Percentiles rank a stretch among this genome's conserved stretches.
These are phyloP conservation scores for Apiospora hydei DNA, from an alignment of 2,329 filamentous ascomycete species.

Conservation along the genomic window DNA sequence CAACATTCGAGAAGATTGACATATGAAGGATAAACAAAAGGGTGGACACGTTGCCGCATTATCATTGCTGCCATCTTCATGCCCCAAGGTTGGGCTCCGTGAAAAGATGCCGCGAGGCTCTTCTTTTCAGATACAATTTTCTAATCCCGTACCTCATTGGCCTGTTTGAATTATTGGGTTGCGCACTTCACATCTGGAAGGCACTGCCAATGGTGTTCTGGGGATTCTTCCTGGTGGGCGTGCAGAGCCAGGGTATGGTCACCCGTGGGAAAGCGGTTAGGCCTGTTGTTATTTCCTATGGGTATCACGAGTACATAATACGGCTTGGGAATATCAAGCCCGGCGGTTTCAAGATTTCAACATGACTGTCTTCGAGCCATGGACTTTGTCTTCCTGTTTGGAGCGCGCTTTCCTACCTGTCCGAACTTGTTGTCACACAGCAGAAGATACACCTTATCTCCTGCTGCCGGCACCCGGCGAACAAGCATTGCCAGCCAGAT, in stretches of 20 bases:
- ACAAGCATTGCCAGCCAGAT: neutral
- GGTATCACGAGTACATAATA: neutral
- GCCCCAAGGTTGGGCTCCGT: neutral
- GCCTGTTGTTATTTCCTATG: neutral
- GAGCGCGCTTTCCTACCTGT: neutral
- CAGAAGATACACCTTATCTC: slow-evolving; percentile 1
- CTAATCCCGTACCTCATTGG: neutral
- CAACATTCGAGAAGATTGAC: neutral
- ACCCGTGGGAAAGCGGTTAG: neutral
- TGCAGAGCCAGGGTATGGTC: neutral
- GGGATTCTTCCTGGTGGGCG: neutral
- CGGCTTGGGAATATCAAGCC: neutral
- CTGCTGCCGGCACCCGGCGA: neutral
- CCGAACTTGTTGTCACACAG: neutral
- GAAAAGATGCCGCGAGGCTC: neutral
- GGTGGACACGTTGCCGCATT: neutral
- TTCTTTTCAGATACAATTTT: neutral
- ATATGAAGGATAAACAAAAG: neutral
- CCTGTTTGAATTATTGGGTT: neutral
- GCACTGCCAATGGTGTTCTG: neutral
- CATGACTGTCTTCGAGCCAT: neutral
- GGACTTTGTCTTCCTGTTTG: neutral
- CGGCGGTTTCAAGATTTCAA: neutral
- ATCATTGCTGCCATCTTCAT: slow-evolving; percentile 1
- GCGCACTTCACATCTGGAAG: neutral